phyloP scores from a whole-genome alignment of 1,139 yeast species.

The Pichia sp. region DNA sequence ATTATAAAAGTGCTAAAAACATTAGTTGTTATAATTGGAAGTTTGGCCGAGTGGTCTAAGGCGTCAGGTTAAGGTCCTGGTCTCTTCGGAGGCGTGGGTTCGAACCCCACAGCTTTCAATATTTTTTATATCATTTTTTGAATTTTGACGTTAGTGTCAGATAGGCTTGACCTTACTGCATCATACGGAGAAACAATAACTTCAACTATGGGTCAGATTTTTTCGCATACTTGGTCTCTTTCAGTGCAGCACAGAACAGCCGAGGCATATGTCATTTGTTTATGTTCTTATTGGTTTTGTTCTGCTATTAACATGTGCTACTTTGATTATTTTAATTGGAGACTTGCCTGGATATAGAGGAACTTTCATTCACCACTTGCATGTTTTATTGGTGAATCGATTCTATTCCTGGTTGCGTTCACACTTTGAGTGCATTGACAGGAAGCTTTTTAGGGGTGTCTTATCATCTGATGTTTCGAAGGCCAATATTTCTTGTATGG shows the following conservation, averaged over 20 bases:
- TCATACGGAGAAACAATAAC: no score
- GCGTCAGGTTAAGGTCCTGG: slow-evolving; percentile 64
- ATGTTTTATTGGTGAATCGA: slow-evolving; percentile 5
- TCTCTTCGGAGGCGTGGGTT: slow-evolving; percentile 63
- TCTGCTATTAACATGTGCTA: neutral
- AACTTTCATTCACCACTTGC: slow-evolving; percentile 8
- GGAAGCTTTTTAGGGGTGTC: slow-evolving; percentile 4
- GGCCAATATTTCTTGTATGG: slow-evolving; percentile 6
- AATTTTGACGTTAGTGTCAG: no score
- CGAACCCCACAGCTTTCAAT: slow-evolving; percentile 57
- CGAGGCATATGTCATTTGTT: slow-evolving; percentile 3
- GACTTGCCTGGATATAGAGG: slow-evolving; percentile 17
- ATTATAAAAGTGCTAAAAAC: no score
- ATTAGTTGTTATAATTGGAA: no score
- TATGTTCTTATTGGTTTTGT: slow-evolving; percentile 1
- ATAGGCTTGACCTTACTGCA: no score
- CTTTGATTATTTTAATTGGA: slow-evolving; percentile 14
- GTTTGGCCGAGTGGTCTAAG: slow-evolving; percentile 57
- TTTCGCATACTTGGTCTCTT: no score
- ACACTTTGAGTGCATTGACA: slow-evolving; percentile 6
- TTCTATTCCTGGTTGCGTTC: neutral
- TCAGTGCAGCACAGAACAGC: no score
- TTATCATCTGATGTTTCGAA: slow-evolving; percentile 10
- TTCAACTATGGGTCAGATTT: no score
- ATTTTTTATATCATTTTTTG: slow-evolving; percentile 10